Evolutionary conservation across 371 early-diverging fungal species (phyloP), one percentile per base, ranked within the genome.

Genomic region (Mucor velutinosus): DNA sequence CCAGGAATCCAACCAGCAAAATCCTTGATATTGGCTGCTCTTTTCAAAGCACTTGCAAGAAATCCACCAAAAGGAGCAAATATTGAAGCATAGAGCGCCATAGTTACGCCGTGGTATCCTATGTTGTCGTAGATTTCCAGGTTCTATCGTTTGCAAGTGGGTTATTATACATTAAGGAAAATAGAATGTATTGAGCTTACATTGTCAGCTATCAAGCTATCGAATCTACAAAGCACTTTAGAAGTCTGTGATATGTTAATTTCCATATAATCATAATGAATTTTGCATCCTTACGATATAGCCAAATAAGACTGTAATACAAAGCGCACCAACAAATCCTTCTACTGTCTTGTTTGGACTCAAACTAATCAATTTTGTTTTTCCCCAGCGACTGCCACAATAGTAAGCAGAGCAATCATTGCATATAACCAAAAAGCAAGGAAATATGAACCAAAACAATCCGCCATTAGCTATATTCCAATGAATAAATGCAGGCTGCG

Each of bases 271-370:
- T 4, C 1, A 17, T 30, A 7, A 6, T 1, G 3, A 1, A 2
- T 7, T 30, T 4, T 56, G n/a, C 17, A 30, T 25, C 30, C 49
- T 61, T 62, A 74, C 77, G 33, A 12, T 1, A 21, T 60, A 71
- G 0, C 65, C 71, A 45, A 71, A 62, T 11, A 65, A 29, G 7
- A 75, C 45, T 3, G 79, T 79, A 4, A 66, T 6, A 4, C 70
- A 8, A 11, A 58, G 25, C n/a, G 73, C 79, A 17, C 72, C 75
- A 19, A 72, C 33, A 49, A 71, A 79, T 6, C 79, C 79, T 65
- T 79, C 79, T 0, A 70, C 5, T 0, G 79, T 79, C 64, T 79
- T 79, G 33, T 63, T 74, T 1, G 79, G 79, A 27, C 76, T 72
- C 2, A 74, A 32, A 14, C 29, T 23, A 12, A 65, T 47, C 17